Evolutionary conservation across 257 asterid genomes (phyloP).

Genomic region (Penstemon newberryi): DNA sequence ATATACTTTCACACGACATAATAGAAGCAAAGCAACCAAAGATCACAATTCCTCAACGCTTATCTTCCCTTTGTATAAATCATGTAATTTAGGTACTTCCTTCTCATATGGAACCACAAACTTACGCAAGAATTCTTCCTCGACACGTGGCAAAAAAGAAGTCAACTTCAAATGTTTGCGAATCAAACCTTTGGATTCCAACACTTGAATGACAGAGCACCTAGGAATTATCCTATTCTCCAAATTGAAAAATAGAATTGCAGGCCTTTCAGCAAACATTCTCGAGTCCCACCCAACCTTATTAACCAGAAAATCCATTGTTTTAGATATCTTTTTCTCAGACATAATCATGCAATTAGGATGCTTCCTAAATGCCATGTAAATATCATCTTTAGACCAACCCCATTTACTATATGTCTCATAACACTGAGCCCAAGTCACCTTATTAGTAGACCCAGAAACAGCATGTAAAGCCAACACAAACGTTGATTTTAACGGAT

Average conservation of each 20-base stretch:
- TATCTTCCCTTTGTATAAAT: conserved; percentile 29
- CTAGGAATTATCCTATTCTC: conserved; percentile 33
- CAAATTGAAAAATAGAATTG: conserved; percentile 9
- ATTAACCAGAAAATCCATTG: conserved; percentile 21
- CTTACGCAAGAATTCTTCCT: conserved; percentile 23
- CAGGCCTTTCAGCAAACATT: neutral
- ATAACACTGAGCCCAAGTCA: conserved; percentile 4
- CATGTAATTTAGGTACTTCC: conserved; percentile 27
- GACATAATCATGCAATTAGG: conserved; percentile 26
- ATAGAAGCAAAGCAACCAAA: too few relatives aligned
- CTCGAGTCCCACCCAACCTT: conserved; percentile 20
- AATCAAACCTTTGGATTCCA: conserved; percentile 17
- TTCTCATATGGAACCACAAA: conserved; percentile 24
- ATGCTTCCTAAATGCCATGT: conserved; percentile 12
- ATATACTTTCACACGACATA: too few relatives aligned
- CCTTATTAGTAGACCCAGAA: conserved; percentile 5
- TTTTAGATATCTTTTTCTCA: conserved; percentile 2
- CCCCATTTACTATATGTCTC: conserved; percentile 27
- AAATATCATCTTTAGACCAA: conserved; percentile 24
- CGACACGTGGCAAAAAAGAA: neutral
- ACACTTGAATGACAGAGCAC: conserved; percentile 15
- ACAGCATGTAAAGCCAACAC: conserved; percentile 20
- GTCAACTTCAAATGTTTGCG: neutral
- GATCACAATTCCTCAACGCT: conserved; percentile 14
- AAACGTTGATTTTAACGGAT: conserved; percentile 13